These are phyloP conservation scores for Colletotrichum simmondsii DNA, from an alignment of 2,329 filamentous ascomycete species.

Conservation along the genomic window DNA sequence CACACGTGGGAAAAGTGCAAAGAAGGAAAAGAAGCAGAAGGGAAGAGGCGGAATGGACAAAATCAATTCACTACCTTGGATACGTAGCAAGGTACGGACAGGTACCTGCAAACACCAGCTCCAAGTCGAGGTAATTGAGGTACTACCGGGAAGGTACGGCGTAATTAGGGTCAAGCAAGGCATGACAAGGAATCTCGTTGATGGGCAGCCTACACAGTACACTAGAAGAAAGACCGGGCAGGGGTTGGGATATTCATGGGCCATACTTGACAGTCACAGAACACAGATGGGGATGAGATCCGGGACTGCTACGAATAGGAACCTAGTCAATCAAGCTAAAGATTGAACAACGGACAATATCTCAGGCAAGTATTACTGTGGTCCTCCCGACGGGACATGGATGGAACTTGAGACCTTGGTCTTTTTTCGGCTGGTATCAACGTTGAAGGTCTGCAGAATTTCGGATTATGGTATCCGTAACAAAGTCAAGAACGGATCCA, in stretches of 20 bases:
- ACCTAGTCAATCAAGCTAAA: neutral
- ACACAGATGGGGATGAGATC: neutral
- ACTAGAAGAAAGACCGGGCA: no score
- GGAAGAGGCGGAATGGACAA: neutral
- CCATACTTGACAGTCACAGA: neutral
- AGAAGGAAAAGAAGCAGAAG: conserved; percentile 26
- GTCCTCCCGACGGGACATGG: neutral
- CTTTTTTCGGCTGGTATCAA: neutral
- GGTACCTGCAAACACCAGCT: neutral
- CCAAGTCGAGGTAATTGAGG: neutral
- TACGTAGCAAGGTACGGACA: neutral
- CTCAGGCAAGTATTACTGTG: neutral
- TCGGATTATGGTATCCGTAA: no score
- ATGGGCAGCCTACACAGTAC: neutral
- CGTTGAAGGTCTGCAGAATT: neutral
- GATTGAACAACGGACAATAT: neutral
- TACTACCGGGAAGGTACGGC: neutral
- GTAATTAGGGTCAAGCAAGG: neutral
- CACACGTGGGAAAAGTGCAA: conserved; percentile 1
- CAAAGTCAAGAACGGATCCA: neutral
- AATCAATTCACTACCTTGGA: neutral
- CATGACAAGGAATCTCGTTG: neutral
- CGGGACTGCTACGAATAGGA: neutral
- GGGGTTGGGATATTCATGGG: neutral
- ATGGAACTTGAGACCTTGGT: neutral